phyloP scores from a whole-genome alignment of 148 eudicot species.

The Camellia sinensis region DNA sequence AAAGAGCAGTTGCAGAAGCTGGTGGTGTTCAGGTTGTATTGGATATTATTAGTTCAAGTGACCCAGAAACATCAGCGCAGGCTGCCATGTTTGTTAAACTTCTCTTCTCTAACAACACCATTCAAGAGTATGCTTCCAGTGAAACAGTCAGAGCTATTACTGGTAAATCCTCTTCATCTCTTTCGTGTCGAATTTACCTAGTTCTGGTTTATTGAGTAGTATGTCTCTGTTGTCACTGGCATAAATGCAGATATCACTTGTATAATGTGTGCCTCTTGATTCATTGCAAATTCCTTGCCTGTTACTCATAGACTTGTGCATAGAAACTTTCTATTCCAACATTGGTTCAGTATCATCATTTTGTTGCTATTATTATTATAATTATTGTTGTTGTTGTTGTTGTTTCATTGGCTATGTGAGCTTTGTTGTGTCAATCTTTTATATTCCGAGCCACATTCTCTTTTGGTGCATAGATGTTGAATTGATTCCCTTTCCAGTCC shows the following conservation, averaged over 20 bases:
- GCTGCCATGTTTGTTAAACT: conserved; percentile 89
- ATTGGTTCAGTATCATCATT: background rate
- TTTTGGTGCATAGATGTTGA: background rate
- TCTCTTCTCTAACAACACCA: conserved; percentile 84
- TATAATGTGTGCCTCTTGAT: background rate
- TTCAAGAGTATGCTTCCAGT: conserved; percentile 96
- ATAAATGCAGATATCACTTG: background rate
- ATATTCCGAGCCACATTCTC: background rate
- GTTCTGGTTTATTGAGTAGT: background rate
- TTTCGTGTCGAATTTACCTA: background rate
- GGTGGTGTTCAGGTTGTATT: conserved; percentile 91
- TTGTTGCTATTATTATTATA: background rate
- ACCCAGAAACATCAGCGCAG: conserved; percentile 84
- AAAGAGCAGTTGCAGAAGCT: conserved; percentile 97
- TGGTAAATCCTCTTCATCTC: conserved; percentile 40
- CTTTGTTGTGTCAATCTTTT: background rate
- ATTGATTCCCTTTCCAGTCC: background rate
- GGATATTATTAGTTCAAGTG: conserved; percentile 88
- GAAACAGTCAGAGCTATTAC: conserved; percentile 97
- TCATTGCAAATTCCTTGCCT: background rate
- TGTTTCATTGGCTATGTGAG: background rate
- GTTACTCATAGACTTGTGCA: background rate
- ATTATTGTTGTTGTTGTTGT: background rate
- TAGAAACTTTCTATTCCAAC: background rate
- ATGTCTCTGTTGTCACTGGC: background rate